Evolutionary conservation across 306 rosid species (phyloP), one percentile per base, ranked within the genome.

Genomic region (Argentina anserina): DNA sequence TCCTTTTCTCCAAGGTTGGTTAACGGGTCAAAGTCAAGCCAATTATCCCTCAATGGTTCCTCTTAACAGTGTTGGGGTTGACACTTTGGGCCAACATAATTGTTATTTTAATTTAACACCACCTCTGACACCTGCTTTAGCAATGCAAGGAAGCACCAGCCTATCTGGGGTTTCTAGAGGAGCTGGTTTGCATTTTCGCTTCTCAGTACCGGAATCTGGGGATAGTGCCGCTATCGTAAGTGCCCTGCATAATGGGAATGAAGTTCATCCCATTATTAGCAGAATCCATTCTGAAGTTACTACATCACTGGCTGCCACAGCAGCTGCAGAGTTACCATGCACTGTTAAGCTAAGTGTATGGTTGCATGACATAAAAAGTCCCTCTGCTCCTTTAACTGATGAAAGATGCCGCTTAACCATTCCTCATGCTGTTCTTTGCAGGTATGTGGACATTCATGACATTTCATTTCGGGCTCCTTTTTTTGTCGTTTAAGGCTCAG

Each of bases 271-370:
- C 25, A 76, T 87, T 67, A 77, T 85, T 49, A 85, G 79, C 39
- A 86, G 95, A 72, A 82, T 89, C 69, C 96, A 89, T 75, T 78
- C 97, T 67, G 97, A 89, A 75, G 87, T 94, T 66, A 87, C 94
- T 37, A 81, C 95, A 29, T 91, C 96, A 52, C 75, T 88, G 85
- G 94, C 97, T 71, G 89, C 91, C 12, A 83, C 89, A 6, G 93
- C 97, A 5, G 94, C 95, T 56, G 78, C 95, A 5, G 99, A 94
- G 81, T 73, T 94, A 77, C 99, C 97, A 73, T 94, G 99, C 77
- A 88, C 97, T n/a, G 99, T 91, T 75, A 94, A 91, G 89, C 86
- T 94, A 64, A 85, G 96, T 65, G 85, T 94, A 60, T 91, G 99
- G 99, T 76, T 82, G 0, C 92, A 94, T 81, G 93, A 91, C 84